A percentile compares a stretch with the other conserved stretches of the same genome.
phyloP scores from a whole-genome alignment of 1,284 basidiomycete genomes.

The Salmacisia buchloeana region DNA sequence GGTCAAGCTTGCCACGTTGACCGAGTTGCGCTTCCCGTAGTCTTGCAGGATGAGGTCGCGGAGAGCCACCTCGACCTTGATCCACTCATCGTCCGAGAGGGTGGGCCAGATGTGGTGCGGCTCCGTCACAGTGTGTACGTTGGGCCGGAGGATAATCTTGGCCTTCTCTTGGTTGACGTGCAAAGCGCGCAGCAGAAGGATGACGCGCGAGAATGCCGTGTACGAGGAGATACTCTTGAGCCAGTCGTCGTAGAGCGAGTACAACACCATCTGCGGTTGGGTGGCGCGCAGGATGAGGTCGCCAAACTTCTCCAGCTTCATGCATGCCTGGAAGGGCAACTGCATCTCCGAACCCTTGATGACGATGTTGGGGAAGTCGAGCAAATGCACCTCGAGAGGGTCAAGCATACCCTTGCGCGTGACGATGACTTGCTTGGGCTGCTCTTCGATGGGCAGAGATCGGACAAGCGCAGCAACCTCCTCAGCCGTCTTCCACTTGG shows the following conservation, averaged over 20 bases:
- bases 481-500: conserved; percentile 99
- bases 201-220: conserved; percentile 96
- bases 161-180: conserved; percentile 99
- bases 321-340: conserved; percentile 96
- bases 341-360: conserved; percentile 99
- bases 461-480: conserved; percentile 97
- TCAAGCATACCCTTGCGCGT: conserved; percentile 97
- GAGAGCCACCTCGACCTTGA: conserved; percentile 97
- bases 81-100: conserved; percentile 92
- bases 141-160: conserved; percentile 60
- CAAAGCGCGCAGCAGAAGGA: conserved; percentile 86
- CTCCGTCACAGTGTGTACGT: conserved; percentile 74
- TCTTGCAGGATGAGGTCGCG: conserved; percentile 61
- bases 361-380: conserved; percentile 98
- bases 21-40: conserved; percentile 97
- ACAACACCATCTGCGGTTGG: conserved; percentile 98
- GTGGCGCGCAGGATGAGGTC: conserved; percentile 93
- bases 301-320: conserved; percentile 99
- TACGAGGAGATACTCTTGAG: conserved; percentile 97
- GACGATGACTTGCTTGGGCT: conserved; percentile 98
- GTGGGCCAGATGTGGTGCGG: conserved; percentile 97
- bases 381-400: conserved; percentile 86
- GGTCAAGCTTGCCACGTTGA: conserved; percentile 95
- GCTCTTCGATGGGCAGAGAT: conserved; percentile 95
- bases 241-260: conserved; percentile 99